Base-by-base conservation (phyloP, 257 asterid genomes). In the Solanum sejunctum region DNA sequence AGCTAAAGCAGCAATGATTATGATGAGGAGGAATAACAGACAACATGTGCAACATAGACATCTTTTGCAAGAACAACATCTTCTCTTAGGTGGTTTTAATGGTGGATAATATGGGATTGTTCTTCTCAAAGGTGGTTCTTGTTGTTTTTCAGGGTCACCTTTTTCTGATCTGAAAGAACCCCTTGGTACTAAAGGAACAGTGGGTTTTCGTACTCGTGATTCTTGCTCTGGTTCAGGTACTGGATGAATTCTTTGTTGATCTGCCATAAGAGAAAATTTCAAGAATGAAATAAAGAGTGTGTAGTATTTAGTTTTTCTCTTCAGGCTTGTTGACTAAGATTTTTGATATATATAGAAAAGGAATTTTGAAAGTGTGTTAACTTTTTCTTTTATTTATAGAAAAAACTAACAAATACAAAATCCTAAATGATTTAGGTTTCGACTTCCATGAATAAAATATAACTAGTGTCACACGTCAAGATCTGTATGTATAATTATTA, bases 231-330 rank as follows among this genome's bases (percentile, higher is more conserved):
- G 89, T 66, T 89, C 98, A 5, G 81, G 93, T 17, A 89, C 91
- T 2, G 99, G 99, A 69, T 96, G 97, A 56, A 96, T 85, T 88
- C 87, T 91, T 84, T 92, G 97, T 18, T 89, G 94, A 84, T 95
- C 98, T 3, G 97, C 92, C 99, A 96, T 95, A 63, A 47, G 5
- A 16, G 47, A 70, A 70, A 41, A 10, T 4, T 10, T 39, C 39
- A 36, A 36, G 39, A 36, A 13, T 20, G 20, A 72, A 0, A 6
- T 9, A 67, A 12, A 43, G 26, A n/a, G 73, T 18, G 73, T 18
- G 84, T 26, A 49, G 60, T 47, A 23, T 0, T 11, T n/a, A n/a
- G 57, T 47, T 28, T 28, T 28, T 12, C 45, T 52, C 10, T 15
- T 36, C 28, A 43, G 85, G 1, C 21, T 26, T 12, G 45, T 26